phyloP scores from a whole-genome alignment of 179 eudicot species.

The Beta lomatogona region DNA sequence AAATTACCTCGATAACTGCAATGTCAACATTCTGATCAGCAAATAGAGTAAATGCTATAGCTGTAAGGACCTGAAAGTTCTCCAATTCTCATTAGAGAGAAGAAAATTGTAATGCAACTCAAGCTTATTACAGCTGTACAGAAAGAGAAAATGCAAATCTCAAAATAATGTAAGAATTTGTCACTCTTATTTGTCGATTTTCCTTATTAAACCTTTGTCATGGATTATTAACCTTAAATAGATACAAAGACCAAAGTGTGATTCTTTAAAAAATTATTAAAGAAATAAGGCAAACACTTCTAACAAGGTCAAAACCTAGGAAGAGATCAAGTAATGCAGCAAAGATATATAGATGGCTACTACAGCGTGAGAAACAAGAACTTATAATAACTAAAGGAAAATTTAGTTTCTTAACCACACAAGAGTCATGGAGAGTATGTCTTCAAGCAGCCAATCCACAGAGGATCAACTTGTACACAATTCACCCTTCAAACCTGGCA shows the following conservation, averaged over 20 bases:
- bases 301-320: background rate
- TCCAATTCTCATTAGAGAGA: no score
- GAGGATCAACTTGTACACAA: background rate
- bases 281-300: background rate
- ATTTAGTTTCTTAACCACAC: background rate
- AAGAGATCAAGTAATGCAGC: background rate
- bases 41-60: constrained; percentile 18
- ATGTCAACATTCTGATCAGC: constrained; percentile 22
- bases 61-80: constrained; percentile 18
- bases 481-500: background rate
- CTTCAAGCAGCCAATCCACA: background rate
- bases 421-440: background rate
- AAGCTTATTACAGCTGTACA: background rate
- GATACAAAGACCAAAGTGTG: background rate
- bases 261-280: background rate
- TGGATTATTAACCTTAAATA: background rate
- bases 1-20: constrained; percentile 15
- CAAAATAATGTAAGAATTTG: no score
- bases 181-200: background rate
- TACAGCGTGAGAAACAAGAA: no score
- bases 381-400: no score
- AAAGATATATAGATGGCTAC: no score
- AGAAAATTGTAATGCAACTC: background rate
- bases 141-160: no score
- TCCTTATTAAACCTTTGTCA: background rate